Base-by-base conservation (phyloP, 176 grass and related monocot genomes). In the Dactylis glomerata region DNA sequence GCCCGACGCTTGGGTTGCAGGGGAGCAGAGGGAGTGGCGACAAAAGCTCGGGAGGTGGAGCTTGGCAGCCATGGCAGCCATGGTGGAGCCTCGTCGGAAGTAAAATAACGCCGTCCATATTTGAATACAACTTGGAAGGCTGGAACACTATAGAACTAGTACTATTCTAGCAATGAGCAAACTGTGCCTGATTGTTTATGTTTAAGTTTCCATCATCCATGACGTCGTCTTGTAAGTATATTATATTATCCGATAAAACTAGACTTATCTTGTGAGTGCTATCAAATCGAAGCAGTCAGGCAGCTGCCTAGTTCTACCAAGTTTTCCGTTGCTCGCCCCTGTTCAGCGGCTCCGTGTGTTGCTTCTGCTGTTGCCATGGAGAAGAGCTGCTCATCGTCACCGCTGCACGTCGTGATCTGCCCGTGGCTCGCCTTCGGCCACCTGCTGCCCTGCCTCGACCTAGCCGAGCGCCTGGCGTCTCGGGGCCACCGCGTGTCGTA, bases 351-450 rank as follows among this genome's bases (percentile, higher is more conserved):
- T 17, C 17, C 0, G 5, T 17, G 50, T 52, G 50, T 22, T n/a
- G n/a, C n/a, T n/a, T 6, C 19, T 52, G 50, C 20, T 6, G 23
- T 26, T 11, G 57, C 11, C 57, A 65, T 65, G 62, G 62, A 55
- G 20, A 16, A 9, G 16, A 19, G 4, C 47, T 24, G 37, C 38
- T 45, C 12, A 33, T 40, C 66, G 20, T 13, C 19, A 7, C 69
- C 69, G 24, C 69, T 73, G 24, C 42, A 28, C 42, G 14, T 73
- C 13, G 69, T 73, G 41, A 73, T 73, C 69, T 73, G 69, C 41
- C 69, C 69, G 0, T 73, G 69, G 69, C 69, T 73, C 69, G 42
- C 69, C 41, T 73, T 73, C 26, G 70, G 42, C 70, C 70, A 73
- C 23, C 70, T 73, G 13, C 70, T 73, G 15, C 37, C 37, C 37